Percentiles rank a stretch among this genome's conserved stretches.
These are phyloP conservation scores for Schizosaccharomyces osmophilus DNA, from an alignment of 805 yeast species.

Conservation along the genomic window DNA sequence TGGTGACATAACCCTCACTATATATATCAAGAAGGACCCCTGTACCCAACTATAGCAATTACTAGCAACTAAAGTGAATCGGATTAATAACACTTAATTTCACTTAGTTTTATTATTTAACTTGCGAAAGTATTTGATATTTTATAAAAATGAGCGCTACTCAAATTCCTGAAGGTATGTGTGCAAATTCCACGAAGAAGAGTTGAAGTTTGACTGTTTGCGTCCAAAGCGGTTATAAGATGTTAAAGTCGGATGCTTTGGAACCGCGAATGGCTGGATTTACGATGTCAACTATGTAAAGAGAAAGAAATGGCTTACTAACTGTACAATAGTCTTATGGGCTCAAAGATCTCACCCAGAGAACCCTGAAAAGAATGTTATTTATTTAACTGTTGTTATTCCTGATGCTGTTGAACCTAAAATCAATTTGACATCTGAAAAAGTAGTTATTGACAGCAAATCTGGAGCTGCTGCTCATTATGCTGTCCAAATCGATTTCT, in stretches of 20 bases:
- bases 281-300: no score
- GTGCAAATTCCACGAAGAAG: not conserved
- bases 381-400: conserved; percentile 50
- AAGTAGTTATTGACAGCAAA: conserved; percentile 30
- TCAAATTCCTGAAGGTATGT: conserved; percentile 1
- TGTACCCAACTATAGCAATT: not conserved
- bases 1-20: not conserved
- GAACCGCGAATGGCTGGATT: no score
- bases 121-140: not conserved
- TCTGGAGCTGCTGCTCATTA: conserved; percentile 24
- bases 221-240: no score
- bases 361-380: conserved; percentile 46
- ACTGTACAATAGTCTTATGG: conserved; percentile 40
- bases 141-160: not conserved
- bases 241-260: no score
- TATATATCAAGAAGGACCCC: not conserved
- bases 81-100: not conserved
- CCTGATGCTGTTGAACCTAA: conserved; percentile 42
- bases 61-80: not conserved
- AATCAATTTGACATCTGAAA: conserved; percentile 32
- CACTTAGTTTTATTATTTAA: not conserved
- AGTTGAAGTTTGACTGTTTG: not conserved
- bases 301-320: not conserved
- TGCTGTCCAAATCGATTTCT: conserved; percentile 49
- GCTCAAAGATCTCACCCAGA: conserved; percentile 80